phyloP scores from a whole-genome alignment of 495 filamentous ascomycete genomes.

The Penicillium cosmopolitanum region DNA sequence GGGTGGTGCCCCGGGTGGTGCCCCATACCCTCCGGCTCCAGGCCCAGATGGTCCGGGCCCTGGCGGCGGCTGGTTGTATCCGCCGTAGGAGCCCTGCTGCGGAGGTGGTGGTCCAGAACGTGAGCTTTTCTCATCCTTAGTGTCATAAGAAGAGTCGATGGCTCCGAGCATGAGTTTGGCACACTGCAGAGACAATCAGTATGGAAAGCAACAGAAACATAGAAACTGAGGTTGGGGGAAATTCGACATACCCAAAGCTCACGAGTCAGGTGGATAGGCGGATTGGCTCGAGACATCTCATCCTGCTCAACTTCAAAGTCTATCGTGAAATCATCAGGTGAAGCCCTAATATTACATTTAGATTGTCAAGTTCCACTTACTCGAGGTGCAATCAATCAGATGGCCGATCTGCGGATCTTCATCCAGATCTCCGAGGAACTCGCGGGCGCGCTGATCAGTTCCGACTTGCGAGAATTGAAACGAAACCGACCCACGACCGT shows the following conservation, averaged over 20 bases:
- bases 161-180: slow-evolving; percentile 73
- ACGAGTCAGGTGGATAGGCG: slow-evolving; percentile 61
- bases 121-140: slow-evolving; percentile 61
- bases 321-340: slow-evolving; percentile 23
- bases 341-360: not conserved
- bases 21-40: slow-evolving; percentile 21
- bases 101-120: slow-evolving; percentile 26
- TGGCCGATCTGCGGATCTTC: slow-evolving; percentile 63
- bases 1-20: slow-evolving; percentile 16
- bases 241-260: slow-evolving; percentile 61
- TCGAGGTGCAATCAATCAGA: slow-evolving; percentile 74
- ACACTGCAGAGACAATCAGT: slow-evolving; percentile 40
- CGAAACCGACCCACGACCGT: slow-evolving; percentile 56
- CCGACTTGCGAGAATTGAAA: slow-evolving; percentile 80
- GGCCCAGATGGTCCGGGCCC: slow-evolving; percentile 12
- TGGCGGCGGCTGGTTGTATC: slow-evolving; percentile 32
- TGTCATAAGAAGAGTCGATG: slow-evolving; percentile 67
- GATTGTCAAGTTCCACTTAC: slow-evolving; percentile 45
- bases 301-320: slow-evolving; percentile 70
- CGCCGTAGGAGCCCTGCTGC: slow-evolving; percentile 39
- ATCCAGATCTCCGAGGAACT: slow-evolving; percentile 66
- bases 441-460: slow-evolving; percentile 65
- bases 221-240: not conserved
- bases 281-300: slow-evolving; percentile 61
- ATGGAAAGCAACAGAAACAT: not conserved